Evolutionary conservation across 306 rosid genomes (phyloP).

Genomic region (Sophora flavescens): DNA sequence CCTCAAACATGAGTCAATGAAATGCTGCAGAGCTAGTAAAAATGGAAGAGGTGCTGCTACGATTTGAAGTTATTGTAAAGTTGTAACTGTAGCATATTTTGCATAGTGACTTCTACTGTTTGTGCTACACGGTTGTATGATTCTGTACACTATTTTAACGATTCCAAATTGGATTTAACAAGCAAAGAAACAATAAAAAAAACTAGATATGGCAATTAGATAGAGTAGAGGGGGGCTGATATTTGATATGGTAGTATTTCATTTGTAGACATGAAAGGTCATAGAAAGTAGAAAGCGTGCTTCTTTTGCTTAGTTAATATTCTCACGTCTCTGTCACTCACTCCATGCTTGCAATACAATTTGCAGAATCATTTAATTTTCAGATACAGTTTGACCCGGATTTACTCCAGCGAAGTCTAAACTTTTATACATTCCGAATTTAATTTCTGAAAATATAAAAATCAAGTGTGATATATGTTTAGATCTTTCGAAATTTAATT

Average conservation of each 20-base stretch:
- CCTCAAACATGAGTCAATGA: background rate
- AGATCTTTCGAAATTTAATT: too few relatives aligned
- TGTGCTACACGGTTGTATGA: background rate
- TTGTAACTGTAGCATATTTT: background rate
- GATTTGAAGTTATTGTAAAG: background rate
- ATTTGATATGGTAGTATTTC: background rate
- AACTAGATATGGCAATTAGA: background rate
- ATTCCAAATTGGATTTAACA: background rate
- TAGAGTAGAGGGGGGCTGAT: background rate
- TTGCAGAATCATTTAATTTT: conserved; percentile 1
- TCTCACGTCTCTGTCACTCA: conserved; percentile 27
- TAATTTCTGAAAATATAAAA: too few relatives aligned
- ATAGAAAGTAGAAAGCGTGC: background rate
- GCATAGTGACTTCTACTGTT: background rate
- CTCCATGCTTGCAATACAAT: conserved; percentile 9
- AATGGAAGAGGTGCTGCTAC: background rate
- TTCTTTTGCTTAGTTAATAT: background rate
- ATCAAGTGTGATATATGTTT: too few relatives aligned
- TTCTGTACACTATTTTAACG: background rate
- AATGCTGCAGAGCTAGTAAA: background rate
- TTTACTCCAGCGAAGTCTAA: too few relatives aligned
- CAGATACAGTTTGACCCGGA: background rate
- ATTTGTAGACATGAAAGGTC: conserved; percentile 3
- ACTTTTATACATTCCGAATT: too few relatives aligned
- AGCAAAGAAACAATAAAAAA: too few relatives aligned